phyloP scores from a whole-genome alignment of 2,329 filamentous ascomycete genomes.

The Penicillium digitatum region DNA sequence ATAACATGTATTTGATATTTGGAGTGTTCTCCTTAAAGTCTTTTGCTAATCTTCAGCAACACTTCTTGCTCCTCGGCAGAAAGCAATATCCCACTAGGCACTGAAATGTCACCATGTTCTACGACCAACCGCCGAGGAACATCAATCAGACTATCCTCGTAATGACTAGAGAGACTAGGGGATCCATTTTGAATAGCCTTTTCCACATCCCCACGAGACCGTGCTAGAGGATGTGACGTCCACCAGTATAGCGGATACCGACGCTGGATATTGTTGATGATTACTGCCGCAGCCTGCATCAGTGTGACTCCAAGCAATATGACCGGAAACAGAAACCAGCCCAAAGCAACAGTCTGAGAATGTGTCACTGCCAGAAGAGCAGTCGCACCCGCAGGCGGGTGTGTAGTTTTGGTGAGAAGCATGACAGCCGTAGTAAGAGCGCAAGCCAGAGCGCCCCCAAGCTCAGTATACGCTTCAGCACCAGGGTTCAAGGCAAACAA shows the following conservation, averaged over 20 bases:
- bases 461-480: conserved; percentile 55
- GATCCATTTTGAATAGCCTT: conserved; percentile 16
- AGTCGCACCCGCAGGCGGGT: conserved; percentile 72
- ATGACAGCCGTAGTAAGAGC: conserved; percentile 61
- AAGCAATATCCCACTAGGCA: conserved; percentile 35
- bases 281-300: conserved; percentile 59
- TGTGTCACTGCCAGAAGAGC: conserved; percentile 62
- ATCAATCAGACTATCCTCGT: conserved; percentile 24
- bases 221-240: conserved; percentile 34
- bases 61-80: conserved; percentile 32
- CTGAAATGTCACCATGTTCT: conserved; percentile 26
- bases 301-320: conserved; percentile 58
- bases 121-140: conserved; percentile 30
- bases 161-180: conserved; percentile 17
- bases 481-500: conserved; percentile 55
- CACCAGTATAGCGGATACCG: conserved; percentile 68
- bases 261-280: conserved; percentile 67
- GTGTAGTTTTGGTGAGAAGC: conserved; percentile 66
- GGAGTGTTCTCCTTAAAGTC: conserved; percentile 24
- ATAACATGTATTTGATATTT: not conserved
- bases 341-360: conserved; percentile 48
- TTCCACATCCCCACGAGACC: conserved; percentile 18
- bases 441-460: conserved; percentile 63
- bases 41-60: conserved; percentile 33
- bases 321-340: conserved; percentile 66